Evolutionary conservation across 2,329 filamentous ascomycete species (phyloP), one percentile per base, ranked within the genome.

Genomic region (Microsporum canis): DNA sequence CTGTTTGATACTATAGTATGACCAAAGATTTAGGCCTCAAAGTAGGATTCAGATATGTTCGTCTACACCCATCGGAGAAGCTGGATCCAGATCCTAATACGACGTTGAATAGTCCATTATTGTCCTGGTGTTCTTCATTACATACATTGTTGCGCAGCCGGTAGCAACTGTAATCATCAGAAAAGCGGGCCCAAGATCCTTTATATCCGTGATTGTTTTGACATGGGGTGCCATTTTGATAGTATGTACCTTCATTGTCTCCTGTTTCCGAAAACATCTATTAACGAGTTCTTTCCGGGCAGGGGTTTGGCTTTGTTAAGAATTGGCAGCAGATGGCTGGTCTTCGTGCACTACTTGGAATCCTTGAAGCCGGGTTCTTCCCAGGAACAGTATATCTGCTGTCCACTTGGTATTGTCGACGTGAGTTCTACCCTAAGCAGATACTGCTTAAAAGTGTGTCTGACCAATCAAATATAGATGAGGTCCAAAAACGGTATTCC

Each of bases 111-210:
- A 76, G 68, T 79, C 83, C n/a, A 81, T 89, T 67, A 80, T 87
- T 61, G 86, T 86, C 2, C 77, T 89, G 47, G 78, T 89, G 67
- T 90, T 90, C 77, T 90, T 89, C 77, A 78, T 88, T 65, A 82
- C 86, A 0, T 90, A 90, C 71, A 81, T 87, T 64, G 57, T 88
- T 59, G 86, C 88, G 64, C 87, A 90, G 68, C 84, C 86, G 0
- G 86, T 86, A 0, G 86, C 86, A 1, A 89, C 87, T 0, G 75
- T 89, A 56, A 71, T 88, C 36, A 79, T 87, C 58, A 83, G 87
- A 49, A 83, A 82, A 67, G 68, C 89, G 58, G 87, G 88, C 1
- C 69, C 70, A 4, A 65, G 69, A 38, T 55, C 58, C 17, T 69
- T 70, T 59, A 62, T 71, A 8, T 56, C 67, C 2, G 31, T 27